These are phyloP conservation scores for Linnemannia exigua DNA, from an alignment of 192 early-diverging fungal species.

Conservation along the genomic window DNA sequence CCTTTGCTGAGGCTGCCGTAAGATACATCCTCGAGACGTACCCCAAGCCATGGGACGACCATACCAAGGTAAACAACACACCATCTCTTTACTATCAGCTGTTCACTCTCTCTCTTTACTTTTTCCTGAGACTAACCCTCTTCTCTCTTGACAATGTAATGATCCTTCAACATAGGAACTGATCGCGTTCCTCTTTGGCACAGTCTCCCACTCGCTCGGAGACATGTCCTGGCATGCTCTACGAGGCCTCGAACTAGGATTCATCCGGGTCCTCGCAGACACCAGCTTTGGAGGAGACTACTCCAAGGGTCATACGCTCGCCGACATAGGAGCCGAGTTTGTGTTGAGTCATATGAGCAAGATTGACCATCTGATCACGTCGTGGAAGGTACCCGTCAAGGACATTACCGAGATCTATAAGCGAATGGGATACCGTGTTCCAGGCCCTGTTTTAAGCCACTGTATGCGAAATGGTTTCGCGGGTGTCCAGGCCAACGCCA, in stretches of 20 bases:
- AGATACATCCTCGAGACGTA: slow-evolving; percentile 71
- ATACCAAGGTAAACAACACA: slow-evolving; percentile 48
- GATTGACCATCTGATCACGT: slow-evolving; percentile 42
- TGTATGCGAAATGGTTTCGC: slow-evolving; percentile 75
- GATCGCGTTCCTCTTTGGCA: slow-evolving; percentile 76
- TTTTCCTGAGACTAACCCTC: neutral
- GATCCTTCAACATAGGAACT: slow-evolving; percentile 55
- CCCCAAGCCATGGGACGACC: slow-evolving; percentile 63
- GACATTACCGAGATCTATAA: slow-evolving; percentile 77
- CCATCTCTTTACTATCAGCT: neutral
- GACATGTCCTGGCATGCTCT: slow-evolving; percentile 80
- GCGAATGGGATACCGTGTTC: slow-evolving; percentile 59
- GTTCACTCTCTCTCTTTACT: neutral
- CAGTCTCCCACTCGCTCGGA: slow-evolving; percentile 76
- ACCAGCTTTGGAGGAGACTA: slow-evolving; percentile 65
- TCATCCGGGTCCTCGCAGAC: slow-evolving; percentile 68
- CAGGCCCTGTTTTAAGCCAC: slow-evolving; percentile 55
- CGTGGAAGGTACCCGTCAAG: slow-evolving; percentile 74
- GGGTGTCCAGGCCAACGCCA: slow-evolving; percentile 67
- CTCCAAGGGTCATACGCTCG: slow-evolving; percentile 64
- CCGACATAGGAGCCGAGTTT: slow-evolving; percentile 79
- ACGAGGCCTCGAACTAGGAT: slow-evolving; percentile 66
- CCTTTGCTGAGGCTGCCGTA: slow-evolving; percentile 69
- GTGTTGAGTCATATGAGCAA: slow-evolving; percentile 59
- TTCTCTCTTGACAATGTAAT: neutral